These are phyloP conservation scores for Vitis vinifera DNA, from an alignment of 164 flowering plant species.

Conservation along the genomic window ASM3070453v1 NC_081822.1:735501-736000, in stretches of 20 bases:
- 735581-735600: too few species aligned
- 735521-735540: too few species aligned
- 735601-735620: not conserved
- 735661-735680: not conserved
- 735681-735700: not conserved
- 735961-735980: conserved; percentile 53
- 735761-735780: conserved; percentile 1
- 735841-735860: not conserved
- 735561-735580: too few species aligned
- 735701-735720: not conserved
- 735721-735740: conserved; percentile 1
- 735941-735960: not conserved
- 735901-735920: too few species aligned
- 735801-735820: conserved; percentile 15
- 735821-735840: not conserved
- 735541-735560: too few species aligned
- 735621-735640: not conserved
- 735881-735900: too few species aligned
- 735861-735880: too few species aligned
- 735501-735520: too few species aligned
- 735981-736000: conserved; percentile 91
- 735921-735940: too few species aligned
- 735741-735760: not conserved
- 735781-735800: conserved; percentile 7
- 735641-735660: not conserved